phyloP scores from a whole-genome alignment of 2,329 filamentous ascomycete species.

The Achaetomium macrosporum region DNA sequence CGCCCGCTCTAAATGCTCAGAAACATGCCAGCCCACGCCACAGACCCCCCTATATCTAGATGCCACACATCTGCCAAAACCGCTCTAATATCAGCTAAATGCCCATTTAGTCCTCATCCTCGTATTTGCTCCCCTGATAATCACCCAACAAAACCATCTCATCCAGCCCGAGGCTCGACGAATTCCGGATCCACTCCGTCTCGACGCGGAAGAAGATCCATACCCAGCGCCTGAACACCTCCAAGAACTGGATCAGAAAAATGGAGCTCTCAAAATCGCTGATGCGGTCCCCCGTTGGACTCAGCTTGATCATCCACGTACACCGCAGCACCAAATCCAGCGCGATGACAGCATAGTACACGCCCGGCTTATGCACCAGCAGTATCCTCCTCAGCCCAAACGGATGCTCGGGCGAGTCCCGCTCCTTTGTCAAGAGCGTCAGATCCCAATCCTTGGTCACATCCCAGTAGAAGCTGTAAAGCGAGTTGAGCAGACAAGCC shows the following conservation, averaged over 20 bases:
- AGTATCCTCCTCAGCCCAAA: slow-evolving; percentile 72
- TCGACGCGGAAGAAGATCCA: slow-evolving; percentile 97
- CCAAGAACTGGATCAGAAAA: slow-evolving; percentile 79
- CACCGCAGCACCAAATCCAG: slow-evolving; percentile 78
- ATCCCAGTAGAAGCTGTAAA: slow-evolving; percentile 99
- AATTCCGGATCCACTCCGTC: slow-evolving; percentile 74
- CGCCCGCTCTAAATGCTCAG: slow-evolving; percentile 4
- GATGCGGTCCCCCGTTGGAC: slow-evolving; percentile 73
- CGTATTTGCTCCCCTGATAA: slow-evolving; percentile 58
- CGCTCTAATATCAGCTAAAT: slow-evolving; percentile 1
- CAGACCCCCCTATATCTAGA: background rate
- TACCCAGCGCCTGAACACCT: slow-evolving; percentile 84
- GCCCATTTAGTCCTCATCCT: slow-evolving; percentile 42
- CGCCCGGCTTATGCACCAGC: slow-evolving; percentile 61
- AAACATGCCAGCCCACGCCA: background rate
- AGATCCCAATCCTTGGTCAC: slow-evolving; percentile 96
- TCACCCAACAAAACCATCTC: slow-evolving; percentile 68
- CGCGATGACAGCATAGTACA: slow-evolving; percentile 78
- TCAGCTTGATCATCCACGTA: slow-evolving; percentile 87
- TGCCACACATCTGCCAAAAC: background rate
- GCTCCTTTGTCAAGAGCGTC: slow-evolving; percentile 64
- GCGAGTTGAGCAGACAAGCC: slow-evolving; percentile 73
- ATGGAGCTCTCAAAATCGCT: slow-evolving; percentile 84
- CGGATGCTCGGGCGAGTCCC: slow-evolving; percentile 59
- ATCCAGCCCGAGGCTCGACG: slow-evolving; percentile 51